Evolutionary conservation across 2,329 filamentous ascomycete species (phyloP).

Genomic region (Ceratocystis cacaofunesta): DNA sequence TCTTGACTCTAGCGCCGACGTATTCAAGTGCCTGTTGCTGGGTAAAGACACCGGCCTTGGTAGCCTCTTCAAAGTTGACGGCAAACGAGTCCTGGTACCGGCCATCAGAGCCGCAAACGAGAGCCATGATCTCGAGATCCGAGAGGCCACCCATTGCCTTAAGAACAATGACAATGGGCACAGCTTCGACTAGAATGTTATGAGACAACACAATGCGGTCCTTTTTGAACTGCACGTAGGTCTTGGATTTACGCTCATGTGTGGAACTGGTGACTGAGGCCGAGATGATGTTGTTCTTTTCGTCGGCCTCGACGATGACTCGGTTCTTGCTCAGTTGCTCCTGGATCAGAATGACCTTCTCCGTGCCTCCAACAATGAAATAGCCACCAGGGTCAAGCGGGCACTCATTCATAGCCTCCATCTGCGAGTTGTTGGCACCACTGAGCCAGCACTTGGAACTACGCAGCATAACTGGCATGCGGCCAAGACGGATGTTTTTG

Average conservation of each 20-base stretch:
- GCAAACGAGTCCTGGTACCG: constrained; percentile 89
- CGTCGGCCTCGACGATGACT: constrained; percentile 87
- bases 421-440: constrained; percentile 69
- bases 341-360: constrained; percentile 97
- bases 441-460: constrained; percentile 84
- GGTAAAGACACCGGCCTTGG: constrained; percentile 70
- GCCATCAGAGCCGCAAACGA: constrained; percentile 76
- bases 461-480: constrained; percentile 92
- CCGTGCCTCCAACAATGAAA: constrained; percentile 92
- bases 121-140: constrained; percentile 84
- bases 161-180: constrained; percentile 87
- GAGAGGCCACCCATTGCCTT: constrained; percentile 89
- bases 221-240: constrained; percentile 88
- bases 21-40: constrained; percentile 94
- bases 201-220: constrained; percentile 79
- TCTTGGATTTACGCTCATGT: constrained; percentile 95
- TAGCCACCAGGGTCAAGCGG: constrained; percentile 93
- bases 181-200: constrained; percentile 80
- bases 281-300: constrained; percentile 84
- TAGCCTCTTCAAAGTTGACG: constrained; percentile 86
- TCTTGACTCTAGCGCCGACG: constrained; percentile 74
- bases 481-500: constrained; percentile 66
- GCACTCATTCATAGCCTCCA: constrained; percentile 89
- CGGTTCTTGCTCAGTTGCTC: constrained; percentile 98
- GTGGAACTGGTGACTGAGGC: constrained; percentile 97